These are phyloP conservation scores for Bipolaris cookei DNA, from an alignment of 2,329 filamentous ascomycete genomes.

Conservation along the genomic window DNA sequence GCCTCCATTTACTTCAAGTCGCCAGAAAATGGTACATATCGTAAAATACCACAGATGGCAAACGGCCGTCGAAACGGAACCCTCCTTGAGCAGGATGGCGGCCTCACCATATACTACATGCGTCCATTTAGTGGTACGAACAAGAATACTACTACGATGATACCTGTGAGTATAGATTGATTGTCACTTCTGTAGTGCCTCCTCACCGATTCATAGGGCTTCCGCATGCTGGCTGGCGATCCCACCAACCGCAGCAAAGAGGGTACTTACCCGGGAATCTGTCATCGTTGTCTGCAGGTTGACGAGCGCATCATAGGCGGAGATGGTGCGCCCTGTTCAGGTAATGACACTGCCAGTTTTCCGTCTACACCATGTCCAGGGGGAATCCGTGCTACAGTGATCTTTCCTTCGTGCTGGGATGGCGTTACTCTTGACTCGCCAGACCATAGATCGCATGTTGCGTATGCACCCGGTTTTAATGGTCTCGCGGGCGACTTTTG, in stretches of 20 bases:
- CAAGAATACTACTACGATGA: constrained; percentile 34
- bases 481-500: constrained; percentile 33
- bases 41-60: constrained; percentile 36
- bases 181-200: constrained; percentile 14
- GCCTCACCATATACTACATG: constrained; percentile 44
- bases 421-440: constrained; percentile 57
- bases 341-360: constrained; percentile 48
- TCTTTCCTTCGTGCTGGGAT: constrained; percentile 60
- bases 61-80: constrained; percentile 24
- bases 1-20: constrained; percentile 39
- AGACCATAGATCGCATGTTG: constrained; percentile 62
- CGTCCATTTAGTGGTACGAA: constrained; percentile 39
- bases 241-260: constrained; percentile 38
- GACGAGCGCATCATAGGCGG: constrained; percentile 38
- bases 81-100: constrained; percentile 30
- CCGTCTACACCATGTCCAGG: constrained; percentile 50
- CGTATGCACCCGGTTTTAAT: constrained; percentile 36
- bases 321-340: constrained; percentile 45
- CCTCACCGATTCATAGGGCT: constrained; percentile 32
- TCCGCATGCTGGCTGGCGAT: constrained; percentile 58
- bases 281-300: constrained; percentile 43
- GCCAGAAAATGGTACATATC: constrained; percentile 38
- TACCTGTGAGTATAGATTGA: constrained; percentile 26
- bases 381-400: constrained; percentile 54
- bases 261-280: constrained; percentile 38